These are phyloP conservation scores for Microdochium bolleyi DNA, from an alignment of 2,329 filamentous ascomycete genomes.

Conservation along the genomic window DNA sequence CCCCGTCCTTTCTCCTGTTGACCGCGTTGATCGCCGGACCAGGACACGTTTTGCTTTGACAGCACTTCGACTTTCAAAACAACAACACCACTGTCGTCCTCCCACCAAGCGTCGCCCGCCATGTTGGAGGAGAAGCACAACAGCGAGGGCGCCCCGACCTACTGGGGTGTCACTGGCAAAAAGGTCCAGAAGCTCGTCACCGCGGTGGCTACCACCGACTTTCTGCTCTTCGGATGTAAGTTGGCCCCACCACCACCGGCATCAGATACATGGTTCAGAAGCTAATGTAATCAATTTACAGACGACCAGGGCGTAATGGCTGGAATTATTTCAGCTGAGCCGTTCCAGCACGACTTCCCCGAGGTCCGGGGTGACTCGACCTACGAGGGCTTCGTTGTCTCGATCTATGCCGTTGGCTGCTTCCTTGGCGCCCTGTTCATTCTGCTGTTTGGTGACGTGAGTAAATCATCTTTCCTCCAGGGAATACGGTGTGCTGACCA, in stretches of 20 bases:
- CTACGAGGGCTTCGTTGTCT: slow-evolving; percentile 27
- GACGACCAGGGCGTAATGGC: slow-evolving; percentile 22
- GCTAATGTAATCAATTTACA: too few relatives aligned
- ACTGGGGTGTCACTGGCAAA: slow-evolving; percentile 20
- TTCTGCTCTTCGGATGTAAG: slow-evolving; percentile 18
- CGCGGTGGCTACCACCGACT: slow-evolving; percentile 15
- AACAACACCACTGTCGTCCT: background rate
- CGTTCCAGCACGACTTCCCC: slow-evolving; percentile 19
- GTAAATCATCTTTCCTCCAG: too few relatives aligned
- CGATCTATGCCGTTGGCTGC: slow-evolving; percentile 33
- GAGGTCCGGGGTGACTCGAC: slow-evolving; percentile 19
- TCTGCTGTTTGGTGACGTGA: slow-evolving; percentile 39
- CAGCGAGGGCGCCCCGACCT: slow-evolving; percentile 17
- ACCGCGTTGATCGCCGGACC: background rate
- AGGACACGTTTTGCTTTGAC: background rate
- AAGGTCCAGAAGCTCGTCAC: slow-evolving; percentile 18
- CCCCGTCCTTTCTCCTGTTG: background rate
- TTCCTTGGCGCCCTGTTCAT: slow-evolving; percentile 30
- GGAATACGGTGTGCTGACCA: too few relatives aligned
- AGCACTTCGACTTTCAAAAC: background rate
- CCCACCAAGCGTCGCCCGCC: background rate
- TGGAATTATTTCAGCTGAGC: slow-evolving; percentile 13
- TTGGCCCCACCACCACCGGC: background rate
- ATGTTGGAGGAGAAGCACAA: slow-evolving; percentile 14
- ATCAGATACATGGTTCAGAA: too few relatives aligned